A percentile compares a stretch with the other conserved stretches of the same genome.
These are phyloP conservation scores for Penicilliopsis zonata DNA, from an alignment of 495 filamentous ascomycete species.

Conservation along the genomic window DNA sequence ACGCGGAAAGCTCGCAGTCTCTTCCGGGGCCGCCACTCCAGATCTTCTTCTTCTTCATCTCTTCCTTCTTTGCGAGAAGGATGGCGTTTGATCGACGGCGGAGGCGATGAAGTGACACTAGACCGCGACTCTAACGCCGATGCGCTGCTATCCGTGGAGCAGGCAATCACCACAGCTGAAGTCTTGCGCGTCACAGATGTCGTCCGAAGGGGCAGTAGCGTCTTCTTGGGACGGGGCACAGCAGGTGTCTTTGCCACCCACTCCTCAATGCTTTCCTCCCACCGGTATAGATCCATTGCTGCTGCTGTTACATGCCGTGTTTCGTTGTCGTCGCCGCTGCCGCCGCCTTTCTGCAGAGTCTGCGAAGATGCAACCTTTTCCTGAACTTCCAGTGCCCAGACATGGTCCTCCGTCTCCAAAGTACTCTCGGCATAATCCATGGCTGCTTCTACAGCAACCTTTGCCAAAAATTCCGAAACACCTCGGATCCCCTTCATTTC, in stretches of 20 bases:
- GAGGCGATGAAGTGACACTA: constrained; percentile 22
- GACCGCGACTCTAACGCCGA: constrained; percentile 10
- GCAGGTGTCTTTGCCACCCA: constrained; percentile 40
- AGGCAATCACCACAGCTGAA: constrained; percentile 4
- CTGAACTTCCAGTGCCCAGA: constrained; percentile 37
- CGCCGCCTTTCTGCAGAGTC: constrained; percentile 2
- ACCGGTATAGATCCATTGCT: constrained; percentile 26
- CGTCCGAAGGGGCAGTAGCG: constrained; percentile 1
- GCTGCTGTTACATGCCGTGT: too few species aligned
- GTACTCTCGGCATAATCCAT: constrained; percentile 35
- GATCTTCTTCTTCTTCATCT: constrained; percentile 4
- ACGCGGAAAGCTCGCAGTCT: constrained; percentile 10
- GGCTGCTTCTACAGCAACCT: constrained; percentile 34
- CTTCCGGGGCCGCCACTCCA: constrained; percentile 14
- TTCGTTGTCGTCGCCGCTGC: too few species aligned
- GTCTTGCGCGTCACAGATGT: constrained; percentile 4
- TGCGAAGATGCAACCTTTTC: constrained; percentile 17
- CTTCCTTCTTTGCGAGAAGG: background rate
- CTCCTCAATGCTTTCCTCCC: constrained; percentile 44
- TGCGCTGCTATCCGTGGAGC: constrained; percentile 17
- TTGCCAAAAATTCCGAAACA: constrained; percentile 19
- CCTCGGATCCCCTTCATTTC: constrained; percentile 10
- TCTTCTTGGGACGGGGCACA: constrained; percentile 10
- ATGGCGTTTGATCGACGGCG: constrained; percentile 6
- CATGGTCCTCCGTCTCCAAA: constrained; percentile 32